Evolutionary conservation across 179 eudicot genomes (phyloP), one percentile per base, ranked within the genome.

Genomic region (Nepenthes alata): DNA sequence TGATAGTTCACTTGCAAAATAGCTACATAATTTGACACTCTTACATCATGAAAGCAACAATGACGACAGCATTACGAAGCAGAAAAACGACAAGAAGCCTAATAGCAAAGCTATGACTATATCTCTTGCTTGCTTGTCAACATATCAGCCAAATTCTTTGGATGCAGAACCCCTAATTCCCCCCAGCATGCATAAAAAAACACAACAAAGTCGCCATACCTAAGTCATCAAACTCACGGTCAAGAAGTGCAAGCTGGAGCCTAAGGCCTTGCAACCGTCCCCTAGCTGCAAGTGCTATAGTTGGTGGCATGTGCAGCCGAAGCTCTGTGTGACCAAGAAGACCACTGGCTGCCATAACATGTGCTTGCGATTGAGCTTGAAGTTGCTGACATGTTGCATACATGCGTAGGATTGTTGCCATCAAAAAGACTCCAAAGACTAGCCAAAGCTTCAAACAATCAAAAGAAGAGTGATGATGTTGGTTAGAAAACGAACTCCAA

Each of bases 281-380:
- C 70, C 98, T 78, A n/a, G 95, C 81, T 45, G 98, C 87, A 69
- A 91, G 84, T 44, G 98, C 81, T 64, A 84, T 86, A 1, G 96
- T 84, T 15, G 95, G 89, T 57, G 98, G 96, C 91, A 91, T 82
- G 55, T 82, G 91, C 74, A 91, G 66, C 65, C 96, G 78, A 37
- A 91, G 73, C 66, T 91, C 98, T 3, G 98, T 81, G 69, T 81
- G 98, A 60, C 96, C 95, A 75, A 91, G 91, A 62, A 89, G 80
- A 59, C 89, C 97, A 75, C 88, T 89, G 25, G 96, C 95, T 70
- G 98, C 96, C 49, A 83, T 85, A 68, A 95, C 96, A 81, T 89
- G 96, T 37, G 96, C 95, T 74, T 91, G 97, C 37, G 96, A 95
- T 75, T 91, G 96, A 70, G 96, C 95, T 74, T 91, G 98, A 73